A percentile compares a stretch with the other conserved stretches of the same genome.
Evolutionary conservation across 371 early-diverging fungal genomes (phyloP).

Genomic region (Lichtheimia ramosa): DNA sequence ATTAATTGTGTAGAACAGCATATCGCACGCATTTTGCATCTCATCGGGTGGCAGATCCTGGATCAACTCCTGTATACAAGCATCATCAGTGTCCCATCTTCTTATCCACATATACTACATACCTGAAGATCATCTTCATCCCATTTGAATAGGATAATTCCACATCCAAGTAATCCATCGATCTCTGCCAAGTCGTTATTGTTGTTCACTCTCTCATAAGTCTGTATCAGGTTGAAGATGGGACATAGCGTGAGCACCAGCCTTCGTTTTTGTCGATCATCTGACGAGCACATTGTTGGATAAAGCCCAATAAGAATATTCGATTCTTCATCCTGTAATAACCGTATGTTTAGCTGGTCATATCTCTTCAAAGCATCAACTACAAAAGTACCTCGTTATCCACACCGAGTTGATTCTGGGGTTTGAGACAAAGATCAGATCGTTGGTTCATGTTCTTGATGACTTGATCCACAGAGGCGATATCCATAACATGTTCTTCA

Average conservation of each 20-base stretch:
- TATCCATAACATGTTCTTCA: slow-evolving; percentile 56
- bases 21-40: slow-evolving; percentile 41
- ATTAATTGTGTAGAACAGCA: slow-evolving; percentile 58
- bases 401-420: slow-evolving; percentile 41
- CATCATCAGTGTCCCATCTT: not conserved
- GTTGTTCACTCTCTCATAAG: slow-evolving; percentile 62
- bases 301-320: slow-evolving; percentile 23
- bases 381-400: slow-evolving; percentile 30
- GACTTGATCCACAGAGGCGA: slow-evolving; percentile 13
- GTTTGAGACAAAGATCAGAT: slow-evolving; percentile 13
- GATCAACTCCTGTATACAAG: not conserved
- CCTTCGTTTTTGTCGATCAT: slow-evolving; percentile 33
- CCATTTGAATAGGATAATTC: slow-evolving; percentile 50
- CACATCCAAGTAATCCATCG: slow-evolving; percentile 75
- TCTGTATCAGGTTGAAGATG: slow-evolving; percentile 72
- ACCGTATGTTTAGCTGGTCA: too few relatives aligned
- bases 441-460: not conserved
- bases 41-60: slow-evolving; percentile 22
- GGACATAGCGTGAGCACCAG: slow-evolving; percentile 63
- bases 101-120: not conserved
- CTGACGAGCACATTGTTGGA: slow-evolving; percentile 18
- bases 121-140: slow-evolving; percentile 43
- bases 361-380: too few relatives aligned
- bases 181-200: slow-evolving; percentile 63
- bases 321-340: slow-evolving; percentile 11